Conservation (phyloP, 805 yeast genomes). For the Suhomyces pyralidae region DNA sequence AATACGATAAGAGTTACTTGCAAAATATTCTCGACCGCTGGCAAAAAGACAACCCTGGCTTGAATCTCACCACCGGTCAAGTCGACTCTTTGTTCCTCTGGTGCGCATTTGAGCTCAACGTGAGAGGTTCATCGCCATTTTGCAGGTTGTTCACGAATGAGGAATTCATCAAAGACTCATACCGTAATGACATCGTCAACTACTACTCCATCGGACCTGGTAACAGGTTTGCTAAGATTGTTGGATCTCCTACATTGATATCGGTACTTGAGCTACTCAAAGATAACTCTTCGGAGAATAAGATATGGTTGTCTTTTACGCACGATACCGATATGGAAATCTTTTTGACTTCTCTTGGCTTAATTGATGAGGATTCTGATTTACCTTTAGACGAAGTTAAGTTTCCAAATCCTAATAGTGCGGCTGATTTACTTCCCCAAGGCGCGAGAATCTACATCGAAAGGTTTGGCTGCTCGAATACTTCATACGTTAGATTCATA, state of each 20-base stretch:
- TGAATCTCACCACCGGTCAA: slow-evolving; percentile 9
- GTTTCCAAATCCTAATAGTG: slow-evolving; percentile 9
- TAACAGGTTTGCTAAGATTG: slow-evolving; percentile 4
- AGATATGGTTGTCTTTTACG: slow-evolving; percentile 13
- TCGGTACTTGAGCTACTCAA: slow-evolving; percentile 11
- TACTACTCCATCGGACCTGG: slow-evolving; percentile 15
- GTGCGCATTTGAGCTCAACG: slow-evolving; percentile 16
- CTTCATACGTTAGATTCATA: slow-evolving; percentile 10
- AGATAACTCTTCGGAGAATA: slow-evolving; percentile 10
- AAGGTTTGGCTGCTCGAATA: slow-evolving; percentile 8
- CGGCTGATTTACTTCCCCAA: slow-evolving; percentile 12
- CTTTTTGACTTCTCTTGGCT: slow-evolving; percentile 10
- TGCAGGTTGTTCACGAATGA: slow-evolving; percentile 14
- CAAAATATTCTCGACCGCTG: slow-evolving; percentile 15
- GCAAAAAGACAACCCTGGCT: slow-evolving; percentile 13
- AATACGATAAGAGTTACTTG: slow-evolving; percentile 20
- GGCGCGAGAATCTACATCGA: slow-evolving; percentile 13
- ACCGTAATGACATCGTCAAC: slow-evolving; percentile 9
- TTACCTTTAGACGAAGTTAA: slow-evolving; percentile 10
- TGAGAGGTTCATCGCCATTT: slow-evolving; percentile 11
- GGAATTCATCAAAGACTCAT: slow-evolving; percentile 11
- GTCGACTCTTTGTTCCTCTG: slow-evolving; percentile 9
- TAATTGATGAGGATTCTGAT: slow-evolving; percentile 5
- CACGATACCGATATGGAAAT: slow-evolving; percentile 15
- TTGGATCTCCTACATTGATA: slow-evolving; percentile 9